A percentile compares a stretch with the other conserved stretches of the same genome.
Conservation (phyloP, 768 basidiomycete genomes). For the Suillus lakei region DNA sequence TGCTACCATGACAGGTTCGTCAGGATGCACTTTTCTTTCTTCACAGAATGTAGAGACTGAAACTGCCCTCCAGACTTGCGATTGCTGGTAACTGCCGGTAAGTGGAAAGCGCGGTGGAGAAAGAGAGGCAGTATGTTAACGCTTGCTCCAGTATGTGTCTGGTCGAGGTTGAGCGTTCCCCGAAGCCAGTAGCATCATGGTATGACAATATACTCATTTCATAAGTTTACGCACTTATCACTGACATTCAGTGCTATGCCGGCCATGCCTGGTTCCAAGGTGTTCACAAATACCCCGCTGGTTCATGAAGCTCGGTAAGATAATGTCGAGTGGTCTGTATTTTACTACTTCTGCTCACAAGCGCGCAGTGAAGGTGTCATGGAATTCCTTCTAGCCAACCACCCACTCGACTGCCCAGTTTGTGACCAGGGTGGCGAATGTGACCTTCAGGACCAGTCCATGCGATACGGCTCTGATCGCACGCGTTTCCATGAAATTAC, state of each 20-base stretch:
- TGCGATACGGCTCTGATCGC: slow-evolving; percentile 98
- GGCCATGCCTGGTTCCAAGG: slow-evolving; percentile 92
- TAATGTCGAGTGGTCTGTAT: slow-evolving; percentile 5
- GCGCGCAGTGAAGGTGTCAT: slow-evolving; percentile 88
- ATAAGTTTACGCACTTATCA: slow-evolving; percentile 1
- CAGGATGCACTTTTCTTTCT: not conserved
- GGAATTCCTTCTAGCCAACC: slow-evolving; percentile 98
- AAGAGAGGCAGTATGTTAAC: slow-evolving; percentile 11
- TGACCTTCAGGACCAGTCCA: slow-evolving; percentile 98
- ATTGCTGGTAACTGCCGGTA: slow-evolving; percentile 98
- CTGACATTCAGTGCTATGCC: slow-evolving; percentile 81
- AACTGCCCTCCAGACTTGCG: slow-evolving; percentile 62
- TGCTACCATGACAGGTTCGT: slow-evolving; percentile 84
- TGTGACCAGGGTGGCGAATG: slow-evolving; percentile 99
- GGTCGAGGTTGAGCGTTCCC: slow-evolving; percentile 95
- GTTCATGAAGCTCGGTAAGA: slow-evolving; percentile 83
- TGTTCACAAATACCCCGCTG: slow-evolving; percentile 91
- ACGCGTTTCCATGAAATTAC: slow-evolving; percentile 98
- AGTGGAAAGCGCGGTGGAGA: slow-evolving; percentile 31
- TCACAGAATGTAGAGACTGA: slow-evolving; percentile 8
- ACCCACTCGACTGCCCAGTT: slow-evolving; percentile 97
- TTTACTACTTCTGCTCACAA: slow-evolving; percentile 15
- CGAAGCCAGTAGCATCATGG: slow-evolving; percentile 96
- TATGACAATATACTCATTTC: slow-evolving; percentile 35
- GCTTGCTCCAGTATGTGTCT: slow-evolving; percentile 82